Evolutionary conservation across 345 rosid genomes (phyloP), one percentile per base, ranked within the genome.

Genomic region (Brassica juncea): DNA sequence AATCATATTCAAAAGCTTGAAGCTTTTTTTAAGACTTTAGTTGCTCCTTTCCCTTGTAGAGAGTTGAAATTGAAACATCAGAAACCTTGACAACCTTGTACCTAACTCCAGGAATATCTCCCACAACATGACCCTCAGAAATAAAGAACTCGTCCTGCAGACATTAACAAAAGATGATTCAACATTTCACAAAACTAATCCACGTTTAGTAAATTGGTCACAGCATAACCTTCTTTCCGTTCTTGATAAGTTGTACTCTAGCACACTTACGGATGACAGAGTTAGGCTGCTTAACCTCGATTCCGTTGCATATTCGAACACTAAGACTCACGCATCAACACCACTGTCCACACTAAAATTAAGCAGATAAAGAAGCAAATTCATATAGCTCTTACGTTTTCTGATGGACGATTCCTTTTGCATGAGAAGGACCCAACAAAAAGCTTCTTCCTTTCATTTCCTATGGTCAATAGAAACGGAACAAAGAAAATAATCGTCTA

Each of bases 51-150:
- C 81, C 85, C 66, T 85, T 85, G 82, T 82, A 85, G 54, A 89
- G 84, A 7, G 91, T 91, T 77, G 87, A 81, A 19, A 89, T 88
- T 12, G 92, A 89, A 32, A 89, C 93, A 28, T 89, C 91, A 47
- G 91, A 89, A 4, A 89, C 93, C 87, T 87, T 89, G 70, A 89
- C 89, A 1, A 89, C 91, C 93, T 89, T 89, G 88, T 87, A 89
- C 78, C 93, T 84, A 44, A 89, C 93, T 64, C 93, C 93, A 4
- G 93, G 93, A 86, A 89, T 89, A 89, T 89, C 93, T 72, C 91
- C 93, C 12, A 89, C 91, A 4, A 89, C 93, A 49, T 89, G 92
- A 6, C 92, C 90, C 83, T 87, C 93, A 72, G 91, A 89, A 69
- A 89, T 87, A 86, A 89, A 86, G 10, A 89, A 89, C 77, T 87